Percentiles rank a stretch among this genome's conserved stretches.
Evolutionary conservation across 495 filamentous ascomycete species (phyloP).

Genomic region (Daldinia vernicosa): DNA sequence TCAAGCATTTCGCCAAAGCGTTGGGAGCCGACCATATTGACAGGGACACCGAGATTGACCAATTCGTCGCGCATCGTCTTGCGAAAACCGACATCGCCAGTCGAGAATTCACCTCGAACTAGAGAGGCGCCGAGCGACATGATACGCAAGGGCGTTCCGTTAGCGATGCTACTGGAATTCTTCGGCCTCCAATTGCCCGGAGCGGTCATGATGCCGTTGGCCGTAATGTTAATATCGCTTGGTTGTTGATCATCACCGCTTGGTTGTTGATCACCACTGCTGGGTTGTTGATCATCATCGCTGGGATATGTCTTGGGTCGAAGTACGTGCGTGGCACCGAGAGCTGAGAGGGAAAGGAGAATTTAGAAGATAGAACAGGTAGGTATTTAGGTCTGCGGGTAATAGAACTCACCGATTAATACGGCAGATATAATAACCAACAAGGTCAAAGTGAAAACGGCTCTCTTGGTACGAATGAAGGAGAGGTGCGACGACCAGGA

Average conservation of each 20-base stretch:
- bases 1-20: constrained; percentile 50
- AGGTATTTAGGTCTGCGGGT: neutral
- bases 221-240: constrained; percentile 14
- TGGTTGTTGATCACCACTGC: too few relatives aligned
- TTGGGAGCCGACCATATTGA: constrained; percentile 52
- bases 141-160: constrained; percentile 53
- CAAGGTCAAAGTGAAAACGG: constrained; percentile 27
- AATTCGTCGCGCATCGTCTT: constrained; percentile 52
- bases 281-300: neutral
- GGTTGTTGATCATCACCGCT: neutral
- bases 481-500: constrained; percentile 32
- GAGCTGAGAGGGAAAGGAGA: constrained; percentile 16
- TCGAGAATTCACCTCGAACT: constrained; percentile 61
- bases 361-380: constrained; percentile 11
- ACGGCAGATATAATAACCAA: constrained; percentile 33
- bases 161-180: constrained; percentile 42
- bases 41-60: constrained; percentile 31
- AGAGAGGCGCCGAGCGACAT: constrained; percentile 68
- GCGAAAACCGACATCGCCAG: constrained; percentile 64
- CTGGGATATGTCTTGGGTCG: neutral
- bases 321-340: constrained; percentile 39
- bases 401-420: constrained; percentile 33
- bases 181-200: constrained; percentile 39
- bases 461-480: constrained; percentile 40
- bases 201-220: constrained; percentile 24